phyloP scores from a whole-genome alignment of 495 filamentous ascomycete species.

The Cladorrhinum samala region DNA sequence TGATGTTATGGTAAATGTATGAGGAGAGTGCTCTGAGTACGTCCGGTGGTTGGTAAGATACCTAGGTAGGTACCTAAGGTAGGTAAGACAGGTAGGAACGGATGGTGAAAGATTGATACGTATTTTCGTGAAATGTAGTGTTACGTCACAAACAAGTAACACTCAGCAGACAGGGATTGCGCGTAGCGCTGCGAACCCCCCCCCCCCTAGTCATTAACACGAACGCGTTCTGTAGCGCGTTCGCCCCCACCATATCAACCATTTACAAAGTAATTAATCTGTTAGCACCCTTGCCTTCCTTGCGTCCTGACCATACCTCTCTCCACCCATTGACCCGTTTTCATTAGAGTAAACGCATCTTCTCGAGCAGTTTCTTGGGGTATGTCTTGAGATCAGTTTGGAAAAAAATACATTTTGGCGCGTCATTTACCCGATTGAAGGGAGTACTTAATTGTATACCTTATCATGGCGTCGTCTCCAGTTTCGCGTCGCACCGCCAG shows the following conservation, averaged over 20 bases:
- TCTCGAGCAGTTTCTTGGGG: background rate
- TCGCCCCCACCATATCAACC: conserved; percentile 20
- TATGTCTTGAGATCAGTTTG: background rate
- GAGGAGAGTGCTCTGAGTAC: too few species aligned
- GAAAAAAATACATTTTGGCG: conserved; percentile 5
- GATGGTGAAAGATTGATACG: too few species aligned
- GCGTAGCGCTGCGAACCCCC: conserved; percentile 2
- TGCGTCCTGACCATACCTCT: conserved; percentile 3
- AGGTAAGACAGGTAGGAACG: too few species aligned
- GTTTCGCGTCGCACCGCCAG: conserved; percentile 12
- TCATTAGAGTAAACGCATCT: conserved; percentile 2
- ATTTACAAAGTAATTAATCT: too few species aligned
- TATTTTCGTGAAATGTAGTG: too few species aligned
- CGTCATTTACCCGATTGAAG: background rate
- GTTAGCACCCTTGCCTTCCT: conserved; percentile 3
- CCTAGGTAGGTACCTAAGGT: too few species aligned
- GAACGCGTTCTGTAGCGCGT: conserved; percentile 16
- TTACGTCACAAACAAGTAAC: background rate
- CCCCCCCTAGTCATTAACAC: conserved; percentile 6
- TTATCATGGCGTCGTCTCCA: conserved; percentile 42
- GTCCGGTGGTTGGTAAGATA: too few species aligned
- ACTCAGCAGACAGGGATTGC: conserved; percentile 8
- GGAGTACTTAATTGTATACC: conserved; percentile 14
- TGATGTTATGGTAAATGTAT: too few species aligned
- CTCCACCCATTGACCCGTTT: conserved; percentile 3